phyloP scores from a whole-genome alignment of 805 yeast genomes.

The Sungouiozyma intestinalis region DNA sequence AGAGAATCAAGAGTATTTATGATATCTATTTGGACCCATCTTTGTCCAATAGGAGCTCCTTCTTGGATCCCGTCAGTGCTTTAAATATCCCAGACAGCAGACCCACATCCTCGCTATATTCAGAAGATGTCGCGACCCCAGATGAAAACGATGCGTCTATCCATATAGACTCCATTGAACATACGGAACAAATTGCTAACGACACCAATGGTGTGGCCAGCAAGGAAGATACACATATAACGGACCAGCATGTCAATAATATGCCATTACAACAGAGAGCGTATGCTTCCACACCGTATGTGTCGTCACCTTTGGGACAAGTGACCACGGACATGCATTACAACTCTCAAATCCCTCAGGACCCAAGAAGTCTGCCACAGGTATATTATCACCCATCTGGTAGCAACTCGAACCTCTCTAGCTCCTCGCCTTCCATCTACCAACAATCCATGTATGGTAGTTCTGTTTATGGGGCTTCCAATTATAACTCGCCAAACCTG shows the following conservation, averaged over 20 bases:
- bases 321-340: not conserved
- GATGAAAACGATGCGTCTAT: not conserved
- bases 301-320: not conserved
- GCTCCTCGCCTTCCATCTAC: not conserved
- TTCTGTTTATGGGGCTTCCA: not conserved
- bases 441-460: not conserved
- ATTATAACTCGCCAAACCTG: not conserved
- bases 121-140: not conserved
- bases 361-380: not conserved
- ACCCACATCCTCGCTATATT: not conserved
- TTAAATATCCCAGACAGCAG: not conserved
- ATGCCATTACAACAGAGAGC: too few species aligned
- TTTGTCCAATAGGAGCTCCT: slow-evolving; percentile 17
- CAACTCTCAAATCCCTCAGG: not conserved
- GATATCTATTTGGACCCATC: slow-evolving; percentile 53
- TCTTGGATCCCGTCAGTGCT: not conserved
- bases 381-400: not conserved
- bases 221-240: too few species aligned
- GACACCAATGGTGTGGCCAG: too few species aligned
- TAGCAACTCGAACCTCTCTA: not conserved
- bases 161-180: too few species aligned
- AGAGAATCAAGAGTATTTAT: slow-evolving; percentile 71
- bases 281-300: not conserved
- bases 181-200: too few species aligned
- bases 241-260: too few species aligned